Base-by-base conservation (phyloP, 2,329 filamentous ascomycete species). In the Aspergillus sp. region DNA sequence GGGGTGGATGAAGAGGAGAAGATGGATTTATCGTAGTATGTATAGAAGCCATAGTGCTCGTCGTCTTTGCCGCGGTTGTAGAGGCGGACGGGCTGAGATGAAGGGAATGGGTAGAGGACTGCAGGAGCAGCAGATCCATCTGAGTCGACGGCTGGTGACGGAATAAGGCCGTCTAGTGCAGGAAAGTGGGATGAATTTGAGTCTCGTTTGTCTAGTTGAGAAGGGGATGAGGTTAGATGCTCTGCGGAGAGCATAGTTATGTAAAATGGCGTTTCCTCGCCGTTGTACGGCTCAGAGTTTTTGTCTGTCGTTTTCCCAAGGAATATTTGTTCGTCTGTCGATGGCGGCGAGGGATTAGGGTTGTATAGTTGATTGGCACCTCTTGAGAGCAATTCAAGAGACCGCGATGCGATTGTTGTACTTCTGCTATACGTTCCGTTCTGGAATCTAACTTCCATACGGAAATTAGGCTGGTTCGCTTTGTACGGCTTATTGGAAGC, bases 31-130 rank as follows among this genome's bases (percentile, higher is more conserved):
- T 92, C 87, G 74, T 90, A 98, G 79, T 96, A 96, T 0, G 85
- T 90, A 77, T 96, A 97, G 77, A 97, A 97, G 2, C 91, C 91
- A 73, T 96, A 97, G 75, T 96, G 91, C 73, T 98, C 93, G 0
- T 88, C 88, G 2, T 83, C 78, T 27, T 89, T 80, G 17, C 89
- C 92, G 19, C 92, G 89, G 72, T 98, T 91, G 73, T 88, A 98
- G 1, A 98, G 83, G 2, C 90, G 86, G 12, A 98, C 80, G 0
- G 91, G 93, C 68, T 98, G 95, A 59, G 79, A 76, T 0, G 80
- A 76, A 0, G 89, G 84, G 7, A 83, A 79, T 0, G 92, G 90
- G 46, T 95, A 84, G 61, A 97, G 79, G 9, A 83, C 83, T 3
- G 90, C 90, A 0, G 89, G 79, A 1, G 86, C 86, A 0, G 90